phyloP scores from a whole-genome alignment of 176 grass and related monocot species.

The Chloris gayana region DNA sequence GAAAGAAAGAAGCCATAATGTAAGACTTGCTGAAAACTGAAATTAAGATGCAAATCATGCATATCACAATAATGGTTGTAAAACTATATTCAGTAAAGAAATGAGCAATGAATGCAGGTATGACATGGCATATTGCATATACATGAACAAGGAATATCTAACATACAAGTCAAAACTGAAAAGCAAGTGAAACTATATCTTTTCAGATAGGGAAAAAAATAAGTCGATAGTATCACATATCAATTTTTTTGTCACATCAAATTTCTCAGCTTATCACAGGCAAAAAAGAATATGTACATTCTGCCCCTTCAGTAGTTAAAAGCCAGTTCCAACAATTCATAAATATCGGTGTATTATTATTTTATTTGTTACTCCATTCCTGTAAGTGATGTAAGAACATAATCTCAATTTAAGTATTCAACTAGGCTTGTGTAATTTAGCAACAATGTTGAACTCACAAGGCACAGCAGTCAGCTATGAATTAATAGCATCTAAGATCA shows the following conservation, averaged over 20 bases:
- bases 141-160: slow-evolving; percentile 18
- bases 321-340: not conserved
- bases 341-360: not conserved
- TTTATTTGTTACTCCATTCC: not conserved
- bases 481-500: not conserved
- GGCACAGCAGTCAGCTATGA: not conserved
- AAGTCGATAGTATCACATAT: not conserved
- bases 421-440: slow-evolving; percentile 4
- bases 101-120: slow-evolving; percentile 8
- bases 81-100: not conserved
- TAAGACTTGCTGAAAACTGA: slow-evolving; percentile 29
- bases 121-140: slow-evolving; percentile 14
- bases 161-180: not conserved
- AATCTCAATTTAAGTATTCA: slow-evolving; percentile 13
- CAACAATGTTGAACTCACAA: not conserved
- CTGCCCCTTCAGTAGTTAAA: not conserved
- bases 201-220: not conserved
- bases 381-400: not conserved
- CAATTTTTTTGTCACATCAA: not conserved
- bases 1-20: slow-evolving; percentile 34
- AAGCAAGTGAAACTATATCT: not conserved
- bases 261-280: not conserved
- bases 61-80: not conserved
- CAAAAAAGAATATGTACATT: not conserved
- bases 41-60: slow-evolving; percentile 32